A percentile compares a stretch with the other conserved stretches of the same genome.
Conservation (phyloP, 371 early-diverging fungal genomes). For the Mycotypha africana region DNA sequence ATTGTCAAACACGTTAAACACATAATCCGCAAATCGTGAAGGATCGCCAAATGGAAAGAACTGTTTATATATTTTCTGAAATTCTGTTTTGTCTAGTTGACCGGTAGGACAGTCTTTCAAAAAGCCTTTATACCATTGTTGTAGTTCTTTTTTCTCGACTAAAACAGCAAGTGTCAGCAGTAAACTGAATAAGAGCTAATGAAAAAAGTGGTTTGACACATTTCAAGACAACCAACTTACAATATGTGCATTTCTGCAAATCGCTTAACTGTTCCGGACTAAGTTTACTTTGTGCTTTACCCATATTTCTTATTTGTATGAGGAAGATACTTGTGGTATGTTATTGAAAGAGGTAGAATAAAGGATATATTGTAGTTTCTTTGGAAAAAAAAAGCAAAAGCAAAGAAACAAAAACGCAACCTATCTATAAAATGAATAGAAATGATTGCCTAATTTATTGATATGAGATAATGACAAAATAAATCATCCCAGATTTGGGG, state of each 20-base stretch:
- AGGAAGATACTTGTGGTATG: neutral
- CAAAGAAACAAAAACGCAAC: no score
- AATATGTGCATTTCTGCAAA: slow-evolving; percentile 75
- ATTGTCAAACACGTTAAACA: slow-evolving; percentile 85
- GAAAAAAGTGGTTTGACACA: neutral
- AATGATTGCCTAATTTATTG: no score
- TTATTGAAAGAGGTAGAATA: neutral
- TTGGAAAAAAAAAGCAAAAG: no score
- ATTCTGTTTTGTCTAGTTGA: slow-evolving; percentile 77
- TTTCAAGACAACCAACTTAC: slow-evolving; percentile 58
- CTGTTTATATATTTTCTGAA: slow-evolving; percentile 92
- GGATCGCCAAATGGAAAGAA: slow-evolving; percentile 97
- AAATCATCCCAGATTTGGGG: no score
- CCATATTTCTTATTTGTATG: slow-evolving; percentile 48
- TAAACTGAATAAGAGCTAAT: neutral
- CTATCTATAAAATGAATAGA: no score
- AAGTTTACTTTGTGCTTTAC: slow-evolving; percentile 81
- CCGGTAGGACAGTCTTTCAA: slow-evolving; percentile 89
- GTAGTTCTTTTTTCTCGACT: slow-evolving; percentile 93
- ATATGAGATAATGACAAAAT: no score
- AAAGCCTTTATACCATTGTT: slow-evolving; percentile 96
- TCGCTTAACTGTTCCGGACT: slow-evolving; percentile 77
- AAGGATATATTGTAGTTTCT: no score
- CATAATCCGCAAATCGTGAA: slow-evolving; percentile 84
- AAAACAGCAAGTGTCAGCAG: no score